Base-by-base conservation (phyloP, 2,329 filamentous ascomycete genomes). In the Aureobasidium sp. region DNA sequence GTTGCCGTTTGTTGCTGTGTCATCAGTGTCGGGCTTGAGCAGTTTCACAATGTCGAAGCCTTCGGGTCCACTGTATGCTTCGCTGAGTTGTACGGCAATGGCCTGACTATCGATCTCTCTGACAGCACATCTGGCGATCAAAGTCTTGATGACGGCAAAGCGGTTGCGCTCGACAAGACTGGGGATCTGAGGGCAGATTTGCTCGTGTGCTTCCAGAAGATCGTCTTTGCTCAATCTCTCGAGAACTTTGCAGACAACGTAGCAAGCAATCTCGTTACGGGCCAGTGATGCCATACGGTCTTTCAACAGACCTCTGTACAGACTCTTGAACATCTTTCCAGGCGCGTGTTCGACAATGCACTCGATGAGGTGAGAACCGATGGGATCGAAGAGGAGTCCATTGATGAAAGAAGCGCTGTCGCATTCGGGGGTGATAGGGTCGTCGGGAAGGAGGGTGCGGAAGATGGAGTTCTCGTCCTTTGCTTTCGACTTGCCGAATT, bases 351-450 rank as follows among this genome's bases (percentile, higher is more conserved):
- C 82, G 64, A 96, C 83, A 64, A 99, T 86, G 0, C 87, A 90
- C 75, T 99, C 94, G 23, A 97, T 80, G 1, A 99, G 79, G 46
- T 93, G 87, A 3, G 93, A 96, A 17, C 94, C 94, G 55, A 97
- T 86, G 1, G 88, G 81, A 69, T 97, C 91, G 73, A 96, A 97
- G 27, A 96, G 79, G 70, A 97, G 83, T 60, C 88, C 86, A 68
- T 89, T 91, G 70, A 97, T 82, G 70, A 97, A 96, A 17, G 84
- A 81, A 4, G 89, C 88, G 51, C 86, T 87, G 35, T 89, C 88
- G 1, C 84, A 84, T 17, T 84, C 84, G 64, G 93, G 87, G 31
- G 81, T 81, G 21, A 95, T 82, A 0, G 88, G 85, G 54, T 88
- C 89, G 54, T 89, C 92, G 0, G 92, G 91, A 1, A 96, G 78